Base-by-base conservation (phyloP, 306 rosid species). In the Psophocarpus tetragonolobus region DNA sequence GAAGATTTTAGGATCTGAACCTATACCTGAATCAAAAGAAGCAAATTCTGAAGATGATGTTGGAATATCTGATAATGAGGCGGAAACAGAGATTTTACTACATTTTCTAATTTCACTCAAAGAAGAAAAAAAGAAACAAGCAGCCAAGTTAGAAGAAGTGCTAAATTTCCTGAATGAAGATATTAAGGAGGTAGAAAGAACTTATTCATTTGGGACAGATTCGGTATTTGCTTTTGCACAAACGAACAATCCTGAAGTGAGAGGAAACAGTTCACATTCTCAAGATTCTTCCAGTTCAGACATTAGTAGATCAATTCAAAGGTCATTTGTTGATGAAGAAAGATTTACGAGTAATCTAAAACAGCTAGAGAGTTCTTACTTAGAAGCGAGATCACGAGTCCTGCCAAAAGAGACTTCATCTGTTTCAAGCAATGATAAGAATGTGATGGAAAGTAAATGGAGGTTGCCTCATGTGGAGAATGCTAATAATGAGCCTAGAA, bases 331-430 rank as follows among this genome's bases (percentile, higher is more conserved):
- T 36, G 79, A 84, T 78, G 93, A 91, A 64, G 85, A 74, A 32
- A 85, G 85, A 71, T 81, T 86, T 48, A 75, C 32, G 66, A 84
- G 84, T 73, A 86, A 84, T 62, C 82, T 91, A 20, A 53, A 38
- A 71, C 89, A 86, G 81, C 91, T 95, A 76, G 96, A 91, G 81
- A 84, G 64, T 66, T 89, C 90, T 72, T 95, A 95, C 90, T 95
- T 88, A 81, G 88, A 89, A 13, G 80, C 72, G 88, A 88, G 97
- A 84, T 82, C 84, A 76, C 82, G 75, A 83, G 67, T 86, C 71
- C 87, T 71, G 75, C 79, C 79, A 51, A 75, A 91, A 45, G 88
- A 88, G 47, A 84, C 81, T 68, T 88, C 93, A 67, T 61, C 83
- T 38, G 74, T 69, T 60, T 29, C 45, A 32, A 82, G 82, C 81